A percentile compares a stretch with the other conserved stretches of the same genome.
Conservation (phyloP, 1,284 basidiomycete species). For the Austroboletus niveus region DNA sequence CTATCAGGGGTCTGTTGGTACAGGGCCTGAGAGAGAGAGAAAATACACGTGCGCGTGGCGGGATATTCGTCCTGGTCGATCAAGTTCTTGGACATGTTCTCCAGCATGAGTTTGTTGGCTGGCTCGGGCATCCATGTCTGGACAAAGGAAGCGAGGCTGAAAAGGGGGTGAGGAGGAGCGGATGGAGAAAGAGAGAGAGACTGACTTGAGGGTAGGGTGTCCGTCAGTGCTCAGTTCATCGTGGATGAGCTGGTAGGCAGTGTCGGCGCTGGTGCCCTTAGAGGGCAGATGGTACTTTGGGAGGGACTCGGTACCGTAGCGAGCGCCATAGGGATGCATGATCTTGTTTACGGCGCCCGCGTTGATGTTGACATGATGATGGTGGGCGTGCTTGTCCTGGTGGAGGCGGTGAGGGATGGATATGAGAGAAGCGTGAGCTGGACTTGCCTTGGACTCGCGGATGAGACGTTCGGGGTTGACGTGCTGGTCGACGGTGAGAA, state of each 20-base stretch:
- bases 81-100: slow-evolving; percentile 88
- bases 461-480: slow-evolving; percentile 63
- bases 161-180: slow-evolving; percentile 46
- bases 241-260: slow-evolving; percentile 80
- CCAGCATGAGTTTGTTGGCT: slow-evolving; percentile 71
- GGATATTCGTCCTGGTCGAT: slow-evolving; percentile 95
- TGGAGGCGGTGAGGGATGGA: not conserved
- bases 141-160: slow-evolving; percentile 86
- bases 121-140: slow-evolving; percentile 66
- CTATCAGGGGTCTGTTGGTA: slow-evolving; percentile 29
- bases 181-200: not conserved
- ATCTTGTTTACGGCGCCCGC: slow-evolving; percentile 34
- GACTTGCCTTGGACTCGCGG: slow-evolving; percentile 48
- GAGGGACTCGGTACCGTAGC: slow-evolving; percentile 61
- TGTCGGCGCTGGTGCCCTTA: slow-evolving; percentile 55
- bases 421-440: not conserved
- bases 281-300: slow-evolving; percentile 69
- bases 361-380: slow-evolving; percentile 41
- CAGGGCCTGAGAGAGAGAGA: not conserved
- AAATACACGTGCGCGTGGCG: slow-evolving; percentile 56
- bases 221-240: slow-evolving; percentile 83
- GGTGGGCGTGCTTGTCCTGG: slow-evolving; percentile 48
- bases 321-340: slow-evolving; percentile 55
- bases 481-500: slow-evolving; percentile 43
- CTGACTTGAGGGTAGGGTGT: slow-evolving; percentile 44